These are phyloP conservation scores for Hirschioporus abietinus DNA, from an alignment of 768 basidiomycete genomes.

Conservation along the genomic window DNA sequence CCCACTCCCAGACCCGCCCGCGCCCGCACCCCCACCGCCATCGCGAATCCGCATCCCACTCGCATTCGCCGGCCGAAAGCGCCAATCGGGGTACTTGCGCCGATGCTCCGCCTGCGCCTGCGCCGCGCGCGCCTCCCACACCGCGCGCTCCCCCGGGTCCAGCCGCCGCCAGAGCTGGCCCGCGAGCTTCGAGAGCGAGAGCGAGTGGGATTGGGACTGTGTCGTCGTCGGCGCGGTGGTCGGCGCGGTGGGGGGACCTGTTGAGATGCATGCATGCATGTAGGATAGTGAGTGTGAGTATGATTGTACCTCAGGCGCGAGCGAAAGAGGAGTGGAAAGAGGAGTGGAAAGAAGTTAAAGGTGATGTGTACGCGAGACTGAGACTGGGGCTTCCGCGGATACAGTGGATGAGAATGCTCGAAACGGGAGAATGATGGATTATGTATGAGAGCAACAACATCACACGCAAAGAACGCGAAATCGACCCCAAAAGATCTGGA, in stretches of 20 bases:
- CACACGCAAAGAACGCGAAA: neutral
- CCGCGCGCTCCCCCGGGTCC: conserved; percentile 56
- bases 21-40: conserved; percentile 35
- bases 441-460: too few species aligned
- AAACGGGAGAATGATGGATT: too few species aligned
- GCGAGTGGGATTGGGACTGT: conserved; percentile 26
- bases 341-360: too few species aligned
- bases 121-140: conserved; percentile 73
- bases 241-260: too few species aligned
- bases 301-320: too few species aligned
- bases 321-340: too few species aligned
- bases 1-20: too few species aligned
- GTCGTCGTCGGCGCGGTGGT: too few species aligned
- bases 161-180: conserved; percentile 75
- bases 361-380: too few species aligned
- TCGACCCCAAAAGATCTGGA: neutral
- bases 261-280: conserved; percentile 36
- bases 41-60: conserved; percentile 26
- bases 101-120: conserved; percentile 71
- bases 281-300: neutral
- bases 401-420: too few species aligned
- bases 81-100: conserved; percentile 73
- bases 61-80: conserved; percentile 56
- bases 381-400: too few species aligned
- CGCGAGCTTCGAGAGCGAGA: conserved; percentile 83